These are phyloP conservation scores for Aspergillus piperis DNA, from an alignment of 2,329 filamentous ascomycete species.

Conservation along the genomic window DNA sequence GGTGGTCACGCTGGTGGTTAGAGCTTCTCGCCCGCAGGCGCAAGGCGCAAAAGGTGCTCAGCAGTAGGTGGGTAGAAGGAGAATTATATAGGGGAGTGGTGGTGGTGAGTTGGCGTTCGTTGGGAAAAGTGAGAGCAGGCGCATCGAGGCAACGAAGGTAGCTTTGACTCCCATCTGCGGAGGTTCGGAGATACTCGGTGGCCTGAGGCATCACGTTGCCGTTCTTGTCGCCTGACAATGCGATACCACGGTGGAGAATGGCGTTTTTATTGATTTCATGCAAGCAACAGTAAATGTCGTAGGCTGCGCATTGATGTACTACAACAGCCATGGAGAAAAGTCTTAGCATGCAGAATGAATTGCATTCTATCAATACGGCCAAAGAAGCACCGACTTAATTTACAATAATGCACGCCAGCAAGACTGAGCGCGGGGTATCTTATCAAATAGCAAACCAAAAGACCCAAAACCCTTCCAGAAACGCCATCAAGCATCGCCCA, in stretches of 20 bases:
- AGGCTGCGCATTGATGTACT: neutral
- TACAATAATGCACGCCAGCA: constrained; percentile 1
- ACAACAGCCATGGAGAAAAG: neutral
- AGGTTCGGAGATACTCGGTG: constrained; percentile 5
- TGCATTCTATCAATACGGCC: neutral
- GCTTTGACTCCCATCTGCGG: constrained; percentile 6
- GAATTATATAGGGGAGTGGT: constrained; percentile 5
- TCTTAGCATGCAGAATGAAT: neutral
- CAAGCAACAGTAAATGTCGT: neutral
- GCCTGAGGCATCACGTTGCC: constrained; percentile 27
- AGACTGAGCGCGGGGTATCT: constrained; percentile 31
- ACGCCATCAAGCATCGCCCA: constrained; percentile 12
- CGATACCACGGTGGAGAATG: too few species aligned
- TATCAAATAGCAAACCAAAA: constrained; percentile 26
- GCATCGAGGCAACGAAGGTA: constrained; percentile 5
- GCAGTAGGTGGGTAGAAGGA: constrained; percentile 1
- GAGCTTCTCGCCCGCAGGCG: constrained; percentile 28
- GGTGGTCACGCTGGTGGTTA: neutral
- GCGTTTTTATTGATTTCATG: too few species aligned
- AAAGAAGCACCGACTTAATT: neutral
- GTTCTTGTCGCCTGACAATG: neutral
- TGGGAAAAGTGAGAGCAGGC: constrained; percentile 1
- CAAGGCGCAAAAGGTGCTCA: constrained; percentile 13
- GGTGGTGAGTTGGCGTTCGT: neutral
- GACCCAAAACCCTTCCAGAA: neutral